phyloP scores from a whole-genome alignment of 2,329 filamentous ascomycete species.

The Xylaria polymorpha region DNA sequence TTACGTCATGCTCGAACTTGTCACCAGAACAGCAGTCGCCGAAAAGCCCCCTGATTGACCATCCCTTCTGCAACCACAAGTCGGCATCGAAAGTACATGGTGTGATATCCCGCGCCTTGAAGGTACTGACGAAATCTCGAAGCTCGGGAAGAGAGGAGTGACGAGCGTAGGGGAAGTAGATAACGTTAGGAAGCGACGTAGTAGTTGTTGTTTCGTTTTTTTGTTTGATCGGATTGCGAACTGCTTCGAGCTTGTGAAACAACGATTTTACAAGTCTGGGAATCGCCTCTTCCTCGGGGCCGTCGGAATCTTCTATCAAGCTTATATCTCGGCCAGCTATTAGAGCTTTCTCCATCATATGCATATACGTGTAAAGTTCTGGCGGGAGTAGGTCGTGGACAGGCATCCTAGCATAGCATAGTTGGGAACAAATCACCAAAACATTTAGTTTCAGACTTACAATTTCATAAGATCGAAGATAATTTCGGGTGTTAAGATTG shows the following conservation, averaged over 20 bases:
- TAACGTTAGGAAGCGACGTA: slow-evolving; percentile 53
- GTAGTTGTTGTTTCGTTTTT: not conserved
- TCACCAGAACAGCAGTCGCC: slow-evolving; percentile 72
- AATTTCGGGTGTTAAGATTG: slow-evolving; percentile 67
- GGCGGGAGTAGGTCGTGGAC: slow-evolving; percentile 7
- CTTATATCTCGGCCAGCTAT: slow-evolving; percentile 51
- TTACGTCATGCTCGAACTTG: slow-evolving; percentile 72
- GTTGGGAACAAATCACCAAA: slow-evolving; percentile 8
- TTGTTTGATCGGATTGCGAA: slow-evolving; percentile 35
- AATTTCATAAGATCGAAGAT: slow-evolving; percentile 61
- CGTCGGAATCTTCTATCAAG: slow-evolving; percentile 49
- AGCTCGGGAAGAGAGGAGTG: slow-evolving; percentile 90
- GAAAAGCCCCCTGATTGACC: slow-evolving; percentile 77
- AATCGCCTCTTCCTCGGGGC: slow-evolving; percentile 43
- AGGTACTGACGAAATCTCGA: slow-evolving; percentile 73
- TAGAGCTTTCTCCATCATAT: slow-evolving; percentile 41
- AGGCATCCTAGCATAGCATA: slow-evolving; percentile 26
- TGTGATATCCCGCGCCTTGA: slow-evolving; percentile 81
- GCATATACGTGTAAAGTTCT: slow-evolving; percentile 30
- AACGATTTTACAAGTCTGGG: slow-evolving; percentile 37
- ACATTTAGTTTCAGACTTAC: slow-evolving; percentile 46
- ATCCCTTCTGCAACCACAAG: slow-evolving; percentile 69
- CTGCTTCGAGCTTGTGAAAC: slow-evolving; percentile 34
- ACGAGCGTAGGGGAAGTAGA: slow-evolving; percentile 84
- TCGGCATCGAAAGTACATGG: slow-evolving; percentile 79